Conservation (phyloP, 1,284 basidiomycete genomes). For the Sanghuangporus weigelae region DNA sequence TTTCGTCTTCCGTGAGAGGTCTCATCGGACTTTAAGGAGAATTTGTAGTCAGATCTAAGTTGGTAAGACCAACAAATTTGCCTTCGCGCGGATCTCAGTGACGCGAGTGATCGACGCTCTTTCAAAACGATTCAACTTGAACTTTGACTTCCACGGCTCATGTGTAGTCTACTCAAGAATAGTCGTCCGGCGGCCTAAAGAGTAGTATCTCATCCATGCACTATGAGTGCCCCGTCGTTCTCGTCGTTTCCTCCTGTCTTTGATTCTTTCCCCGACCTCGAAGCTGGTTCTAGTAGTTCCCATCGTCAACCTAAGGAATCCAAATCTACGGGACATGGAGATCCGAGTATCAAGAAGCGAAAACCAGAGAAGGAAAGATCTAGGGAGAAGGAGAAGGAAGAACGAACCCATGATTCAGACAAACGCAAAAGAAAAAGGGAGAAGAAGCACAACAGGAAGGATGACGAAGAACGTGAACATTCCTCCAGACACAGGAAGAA, state of each 20-base stretch:
- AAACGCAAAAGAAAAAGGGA: conserved; percentile 1
- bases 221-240: conserved; percentile 21
- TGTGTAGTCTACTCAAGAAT: background rate
- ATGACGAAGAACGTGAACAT: conserved; percentile 6
- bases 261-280: conserved; percentile 20
- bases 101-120: background rate
- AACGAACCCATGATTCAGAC: background rate
- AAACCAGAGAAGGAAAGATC: conserved; percentile 6
- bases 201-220: too few species aligned
- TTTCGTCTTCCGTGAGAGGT: conserved; percentile 82
- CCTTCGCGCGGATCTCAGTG: background rate
- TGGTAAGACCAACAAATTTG: background rate
- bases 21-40: conserved; percentile 45
- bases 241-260: conserved; percentile 22
- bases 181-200: background rate
- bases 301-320: background rate
- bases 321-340: conserved; percentile 4
- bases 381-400: conserved; percentile 15
- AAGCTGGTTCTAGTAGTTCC: conserved; percentile 12
- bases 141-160: background rate
- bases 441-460: background rate
- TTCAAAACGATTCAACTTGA: background rate
- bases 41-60: background rate
- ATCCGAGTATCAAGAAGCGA: background rate
- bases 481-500: background rate